Conservation (phyloP, 257 asterid genomes). For the Forsythia suspensa region DNA sequence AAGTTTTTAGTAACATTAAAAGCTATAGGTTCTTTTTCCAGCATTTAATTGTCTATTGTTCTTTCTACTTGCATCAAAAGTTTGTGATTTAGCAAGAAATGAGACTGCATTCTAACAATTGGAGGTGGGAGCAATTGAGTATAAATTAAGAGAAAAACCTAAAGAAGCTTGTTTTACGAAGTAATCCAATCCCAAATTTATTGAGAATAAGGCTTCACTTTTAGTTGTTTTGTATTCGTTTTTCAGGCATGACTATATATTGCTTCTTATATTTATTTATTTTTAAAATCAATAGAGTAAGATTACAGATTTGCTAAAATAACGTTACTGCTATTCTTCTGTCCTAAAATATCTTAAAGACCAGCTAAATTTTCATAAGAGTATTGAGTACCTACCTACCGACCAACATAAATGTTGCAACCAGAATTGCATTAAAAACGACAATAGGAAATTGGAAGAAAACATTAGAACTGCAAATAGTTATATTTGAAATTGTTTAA, state of each 20-base stretch:
- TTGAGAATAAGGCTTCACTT: neutral
- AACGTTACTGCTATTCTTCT: neutral
- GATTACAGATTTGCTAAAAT: neutral
- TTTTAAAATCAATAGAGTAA: neutral
- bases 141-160: neutral
- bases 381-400: neutral
- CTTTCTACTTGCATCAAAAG: neutral
- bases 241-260: neutral
- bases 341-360: neutral
- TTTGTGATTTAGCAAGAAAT: neutral
- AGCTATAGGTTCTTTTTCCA: too few species aligned
- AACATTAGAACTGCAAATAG: neutral
- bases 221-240: neutral
- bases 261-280: neutral
- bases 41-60: too few species aligned
- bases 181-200: neutral
- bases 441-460: neutral
- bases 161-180: too few species aligned
- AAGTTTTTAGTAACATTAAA: neutral
- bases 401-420: neutral
- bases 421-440: neutral
- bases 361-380: neutral
- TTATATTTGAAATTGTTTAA: neutral
- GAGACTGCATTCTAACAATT: neutral
- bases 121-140: neutral